Conservation (phyloP, 257 asterid species). For the Hygrophila difformis region DNA sequence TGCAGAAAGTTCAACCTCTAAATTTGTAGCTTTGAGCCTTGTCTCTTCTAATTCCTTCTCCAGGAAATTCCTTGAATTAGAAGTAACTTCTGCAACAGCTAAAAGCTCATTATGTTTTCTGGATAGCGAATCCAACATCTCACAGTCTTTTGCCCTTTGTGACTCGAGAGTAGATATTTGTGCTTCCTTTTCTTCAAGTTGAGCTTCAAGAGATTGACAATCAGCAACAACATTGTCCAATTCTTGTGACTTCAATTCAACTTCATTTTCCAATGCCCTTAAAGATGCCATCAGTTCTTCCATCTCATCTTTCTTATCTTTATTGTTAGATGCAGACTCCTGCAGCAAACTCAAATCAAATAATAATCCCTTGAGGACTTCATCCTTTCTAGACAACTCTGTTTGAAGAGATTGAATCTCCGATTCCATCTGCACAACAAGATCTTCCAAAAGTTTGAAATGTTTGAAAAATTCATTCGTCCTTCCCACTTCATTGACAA, state of each 20-base stretch:
- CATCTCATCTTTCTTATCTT: constrained; percentile 65
- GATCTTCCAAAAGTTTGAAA: constrained; percentile 46
- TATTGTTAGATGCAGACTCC: constrained; percentile 72
- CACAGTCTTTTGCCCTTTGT: constrained; percentile 33
- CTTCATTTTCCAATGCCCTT: constrained; percentile 38
- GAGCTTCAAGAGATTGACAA: constrained; percentile 45
- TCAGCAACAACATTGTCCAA: constrained; percentile 50
- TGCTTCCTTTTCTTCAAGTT: constrained; percentile 43
- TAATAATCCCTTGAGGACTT: constrained; percentile 61
- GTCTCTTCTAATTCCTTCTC: constrained; percentile 51
- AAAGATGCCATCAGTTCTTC: constrained; percentile 47
- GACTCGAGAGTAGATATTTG: constrained; percentile 50
- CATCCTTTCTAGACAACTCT: constrained; percentile 79
- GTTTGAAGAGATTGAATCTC: constrained; percentile 32
- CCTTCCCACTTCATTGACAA: constrained; percentile 35
- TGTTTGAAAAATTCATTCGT: constrained; percentile 32
- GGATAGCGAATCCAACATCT: constrained; percentile 38
- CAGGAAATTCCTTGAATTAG: constrained; percentile 34
- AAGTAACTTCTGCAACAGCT: constrained; percentile 35
- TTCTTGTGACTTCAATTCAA: constrained; percentile 36
- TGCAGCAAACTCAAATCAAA: constrained; percentile 89
- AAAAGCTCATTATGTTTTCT: constrained; percentile 39
- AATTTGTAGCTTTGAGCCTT: constrained; percentile 37
- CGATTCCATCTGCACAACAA: constrained; percentile 43
- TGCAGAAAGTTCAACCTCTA: constrained; percentile 55